Evolutionary conservation across 1,284 basidiomycete genomes (phyloP).

Genomic region (Neotropicomus parvogracilis): DNA sequence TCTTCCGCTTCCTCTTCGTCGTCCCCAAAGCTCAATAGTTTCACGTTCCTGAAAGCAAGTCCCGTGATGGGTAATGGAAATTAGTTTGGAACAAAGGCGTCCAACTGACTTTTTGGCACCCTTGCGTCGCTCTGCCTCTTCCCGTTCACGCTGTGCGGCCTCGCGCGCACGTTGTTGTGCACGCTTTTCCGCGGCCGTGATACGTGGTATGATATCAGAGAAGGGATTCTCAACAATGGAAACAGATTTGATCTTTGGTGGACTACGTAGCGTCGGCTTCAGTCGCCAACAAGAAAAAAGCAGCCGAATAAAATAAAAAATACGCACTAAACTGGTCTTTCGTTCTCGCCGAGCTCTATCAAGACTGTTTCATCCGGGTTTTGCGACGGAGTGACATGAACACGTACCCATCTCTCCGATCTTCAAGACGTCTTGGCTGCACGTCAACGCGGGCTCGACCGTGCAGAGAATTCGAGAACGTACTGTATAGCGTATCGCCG

Average conservation of each 20-base stretch:
- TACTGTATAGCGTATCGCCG: slow-evolving; percentile 86
- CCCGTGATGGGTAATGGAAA: slow-evolving; percentile 1
- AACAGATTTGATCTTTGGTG: slow-evolving; percentile 84
- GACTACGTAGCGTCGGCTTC: slow-evolving; percentile 43
- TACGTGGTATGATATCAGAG: slow-evolving; percentile 91
- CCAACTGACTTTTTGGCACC: slow-evolving; percentile 77
- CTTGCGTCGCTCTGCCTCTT: slow-evolving; percentile 68
- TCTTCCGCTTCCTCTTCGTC: slow-evolving; percentile 63
- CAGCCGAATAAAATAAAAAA: background rate
- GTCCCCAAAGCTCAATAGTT: slow-evolving; percentile 82
- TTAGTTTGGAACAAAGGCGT: background rate
- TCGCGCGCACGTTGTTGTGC: slow-evolving; percentile 78
- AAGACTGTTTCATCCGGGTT: background rate
- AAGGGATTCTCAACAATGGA: slow-evolving; percentile 92
- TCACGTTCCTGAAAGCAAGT: slow-evolving; percentile 64
- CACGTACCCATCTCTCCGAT: slow-evolving; percentile 78
- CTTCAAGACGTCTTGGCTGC: slow-evolving; percentile 72
- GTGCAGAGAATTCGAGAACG: slow-evolving; percentile 31
- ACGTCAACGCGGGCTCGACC: background rate
- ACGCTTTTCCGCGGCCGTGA: slow-evolving; percentile 87
- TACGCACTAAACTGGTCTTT: slow-evolving; percentile 81
- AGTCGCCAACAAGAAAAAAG: background rate
- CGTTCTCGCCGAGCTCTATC: slow-evolving; percentile 77
- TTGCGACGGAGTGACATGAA: background rate
- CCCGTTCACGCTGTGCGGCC: slow-evolving; percentile 71